Base-by-base conservation (phyloP, 2,329 filamentous ascomycete species). In the Chaetomium strumarium region DNA sequence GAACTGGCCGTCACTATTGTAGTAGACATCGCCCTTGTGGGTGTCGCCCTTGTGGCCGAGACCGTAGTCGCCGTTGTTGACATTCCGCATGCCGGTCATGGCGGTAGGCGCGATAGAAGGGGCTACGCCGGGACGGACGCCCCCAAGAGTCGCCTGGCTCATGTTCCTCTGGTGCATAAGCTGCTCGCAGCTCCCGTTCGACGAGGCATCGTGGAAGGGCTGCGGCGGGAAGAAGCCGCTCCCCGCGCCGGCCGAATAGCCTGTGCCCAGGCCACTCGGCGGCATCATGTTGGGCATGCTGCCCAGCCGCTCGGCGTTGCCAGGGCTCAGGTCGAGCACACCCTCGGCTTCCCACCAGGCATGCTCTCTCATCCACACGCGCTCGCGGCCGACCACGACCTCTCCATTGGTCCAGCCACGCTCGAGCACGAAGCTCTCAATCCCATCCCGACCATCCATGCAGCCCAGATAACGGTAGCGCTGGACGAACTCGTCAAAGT, bases 281-380 rank as follows among this genome's bases (percentile, higher is more conserved):
- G 70, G 64, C 55, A 69, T 64, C 52, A 69, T 64, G 45, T 67
- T 65, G 45, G 64, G 58, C 63, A 68, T 63, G 51, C 60, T 57
- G 8, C 57, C 59, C 57, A 63, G 62, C 31, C 64, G 59, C 42
- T 69, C 68, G 38, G 61, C 61, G 30, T 83, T 79, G 49, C 79
- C 75, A 1, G 85, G 82, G 69, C 93, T 92, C 62, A 95, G 76
- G 64, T 99, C 93, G 29, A 97, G 83, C 87, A 96, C 95, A 56
- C 82, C 88, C 72, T 99, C 93, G 5, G 91, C 92, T 70, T 97
- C 92, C 92, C 92, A 97, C 92, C 93, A 99, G 2, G 91, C 88
- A 52, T 75, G 79, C 70, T 99, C 93, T 46, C 92, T 83, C 75
- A 97, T 91, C 93, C 93, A 99, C 39, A 99, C 84, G 31, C 93